Evolutionary conservation across 768 basidiomycete species (phyloP), one percentile per base, ranked within the genome.

Genomic region (Cystofilobasidium bisporidii): DNA sequence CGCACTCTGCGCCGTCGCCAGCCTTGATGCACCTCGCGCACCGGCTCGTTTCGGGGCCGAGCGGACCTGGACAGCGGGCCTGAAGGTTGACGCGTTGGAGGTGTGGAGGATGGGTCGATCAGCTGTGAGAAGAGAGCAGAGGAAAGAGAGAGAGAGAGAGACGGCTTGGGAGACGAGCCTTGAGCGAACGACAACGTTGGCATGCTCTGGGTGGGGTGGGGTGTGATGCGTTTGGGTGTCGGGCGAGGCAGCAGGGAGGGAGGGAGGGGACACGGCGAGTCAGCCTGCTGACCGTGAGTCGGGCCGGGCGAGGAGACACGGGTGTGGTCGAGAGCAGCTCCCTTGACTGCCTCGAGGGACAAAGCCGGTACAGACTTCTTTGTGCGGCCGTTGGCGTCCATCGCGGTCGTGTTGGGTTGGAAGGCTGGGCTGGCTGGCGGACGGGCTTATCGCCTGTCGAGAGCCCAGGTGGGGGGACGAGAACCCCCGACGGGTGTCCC

Each of bases 111-210:
- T 20, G 5, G 30, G n/a, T n/a, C 30, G 28, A 32, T 41, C 22
- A 40, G 36, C 14, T 59, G 33, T 2, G 11, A 55, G 9, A 26
- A 15, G 20, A 6, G 22, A 41, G 40, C 32, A 53, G 63, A 12
- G n/a, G n/a, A 26, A 41, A n/a, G 28, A 30, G 20, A 5, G 36
- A 17, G 1, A 20, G 48, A 24, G 18, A 15, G 48, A 33, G 15
- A n/a, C 2, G n/a, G 47, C 5, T 22, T 6, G 5, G 47, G 10
- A 48, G 10, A 48, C 47, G 3, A 26, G 57, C 63, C 63, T 64
- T 64, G 2, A 64, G 63, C 5, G 63, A 64, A 18, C 63, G 33
- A 14, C 63, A 64, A 14, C 63, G 63, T 30, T 36, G 40, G 28
- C 63, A 64, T 18, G 63, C 63, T 14, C 63, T 64, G 36, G 6